Percentiles rank a stretch among this genome's conserved stretches.
phyloP scores from a whole-genome alignment of 2,329 filamentous ascomycete species.

The Colletotrichum tropicale region DNA sequence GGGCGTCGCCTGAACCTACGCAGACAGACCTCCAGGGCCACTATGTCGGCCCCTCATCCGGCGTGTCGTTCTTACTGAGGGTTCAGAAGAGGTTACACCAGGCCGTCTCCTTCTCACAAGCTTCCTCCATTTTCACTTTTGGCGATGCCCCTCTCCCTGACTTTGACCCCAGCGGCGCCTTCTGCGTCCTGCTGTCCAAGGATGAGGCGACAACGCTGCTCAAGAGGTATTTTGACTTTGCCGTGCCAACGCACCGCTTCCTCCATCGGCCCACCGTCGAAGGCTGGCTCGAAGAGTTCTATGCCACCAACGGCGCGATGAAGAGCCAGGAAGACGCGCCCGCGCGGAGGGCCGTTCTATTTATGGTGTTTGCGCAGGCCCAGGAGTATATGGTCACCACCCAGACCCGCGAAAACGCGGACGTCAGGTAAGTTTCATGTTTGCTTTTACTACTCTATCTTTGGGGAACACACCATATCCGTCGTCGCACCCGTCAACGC shows the following conservation, averaged over 20 bases:
- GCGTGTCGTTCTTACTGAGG: constrained; percentile 31
- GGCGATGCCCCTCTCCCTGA: constrained; percentile 54
- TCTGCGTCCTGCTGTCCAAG: constrained; percentile 44
- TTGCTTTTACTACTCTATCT: background rate
- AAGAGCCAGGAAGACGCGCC: constrained; percentile 24
- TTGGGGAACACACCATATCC: background rate
- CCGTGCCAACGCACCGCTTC: constrained; percentile 61
- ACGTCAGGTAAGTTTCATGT: constrained; percentile 9
- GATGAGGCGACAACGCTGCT: constrained; percentile 42
- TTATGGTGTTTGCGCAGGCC: constrained; percentile 57
- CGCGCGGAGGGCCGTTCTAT: constrained; percentile 46
- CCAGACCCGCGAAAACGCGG: background rate
- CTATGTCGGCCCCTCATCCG: constrained; percentile 35
- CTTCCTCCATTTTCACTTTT: constrained; percentile 51
- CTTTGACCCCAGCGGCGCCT: constrained; percentile 32
- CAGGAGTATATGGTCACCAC: constrained; percentile 38
- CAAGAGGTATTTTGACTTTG: constrained; percentile 60
- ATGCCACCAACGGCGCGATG: constrained; percentile 35
- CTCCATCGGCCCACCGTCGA: constrained; percentile 56
- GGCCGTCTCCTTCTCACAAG: constrained; percentile 29
- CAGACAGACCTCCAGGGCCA: constrained; percentile 35
- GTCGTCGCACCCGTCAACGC: background rate
- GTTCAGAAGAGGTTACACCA: constrained; percentile 33
- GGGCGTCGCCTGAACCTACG: constrained; percentile 39
- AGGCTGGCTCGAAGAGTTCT: constrained; percentile 50